phyloP scores from a whole-genome alignment of 2,329 filamentous ascomycete species.

The Penicillium griseofulvum region DNA sequence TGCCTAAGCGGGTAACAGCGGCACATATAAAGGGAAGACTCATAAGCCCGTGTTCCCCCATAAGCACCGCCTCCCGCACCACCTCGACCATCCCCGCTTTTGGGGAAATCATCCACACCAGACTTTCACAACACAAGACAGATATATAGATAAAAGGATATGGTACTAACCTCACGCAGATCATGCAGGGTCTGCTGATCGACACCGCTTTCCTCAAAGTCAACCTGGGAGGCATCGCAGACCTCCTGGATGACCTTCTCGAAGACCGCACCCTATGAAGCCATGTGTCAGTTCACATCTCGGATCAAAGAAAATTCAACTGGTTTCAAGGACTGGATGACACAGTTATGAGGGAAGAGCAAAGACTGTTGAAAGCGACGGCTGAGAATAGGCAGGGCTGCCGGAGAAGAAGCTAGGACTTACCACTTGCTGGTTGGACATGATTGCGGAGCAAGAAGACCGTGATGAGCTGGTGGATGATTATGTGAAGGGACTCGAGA shows the following conservation, averaged over 20 bases:
- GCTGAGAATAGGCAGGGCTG: conserved; percentile 12
- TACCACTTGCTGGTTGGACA: conserved; percentile 52
- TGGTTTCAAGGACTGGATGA: not conserved
- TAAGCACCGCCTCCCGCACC: conserved; percentile 38
- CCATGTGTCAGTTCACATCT: conserved; percentile 28
- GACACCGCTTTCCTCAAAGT: conserved; percentile 95
- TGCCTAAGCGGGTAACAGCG: conserved; percentile 31
- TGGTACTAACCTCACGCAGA: conserved; percentile 72
- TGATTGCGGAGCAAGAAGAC: conserved; percentile 23
- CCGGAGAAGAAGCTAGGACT: conserved; percentile 31
- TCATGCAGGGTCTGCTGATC: conserved; percentile 83
- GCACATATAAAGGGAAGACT: conserved; percentile 42
- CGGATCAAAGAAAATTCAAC: not conserved
- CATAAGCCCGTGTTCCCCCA: conserved; percentile 41
- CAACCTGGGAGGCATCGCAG: conserved; percentile 83
- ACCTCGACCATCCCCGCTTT: conserved; percentile 31
- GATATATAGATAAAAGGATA: conserved; percentile 8
- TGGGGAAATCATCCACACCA: conserved; percentile 19
- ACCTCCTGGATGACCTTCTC: conserved; percentile 89
- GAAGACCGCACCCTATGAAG: conserved; percentile 70
- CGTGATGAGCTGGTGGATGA: conserved; percentile 5
- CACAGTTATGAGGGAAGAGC: not conserved
- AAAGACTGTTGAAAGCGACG: conserved; percentile 25
- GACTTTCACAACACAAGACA: conserved; percentile 1
- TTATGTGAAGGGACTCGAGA: conserved; percentile 19